Evolutionary conservation across 23 red algal genomes (phyloP).

Genomic region (Porphyridium purpureum): DNA sequence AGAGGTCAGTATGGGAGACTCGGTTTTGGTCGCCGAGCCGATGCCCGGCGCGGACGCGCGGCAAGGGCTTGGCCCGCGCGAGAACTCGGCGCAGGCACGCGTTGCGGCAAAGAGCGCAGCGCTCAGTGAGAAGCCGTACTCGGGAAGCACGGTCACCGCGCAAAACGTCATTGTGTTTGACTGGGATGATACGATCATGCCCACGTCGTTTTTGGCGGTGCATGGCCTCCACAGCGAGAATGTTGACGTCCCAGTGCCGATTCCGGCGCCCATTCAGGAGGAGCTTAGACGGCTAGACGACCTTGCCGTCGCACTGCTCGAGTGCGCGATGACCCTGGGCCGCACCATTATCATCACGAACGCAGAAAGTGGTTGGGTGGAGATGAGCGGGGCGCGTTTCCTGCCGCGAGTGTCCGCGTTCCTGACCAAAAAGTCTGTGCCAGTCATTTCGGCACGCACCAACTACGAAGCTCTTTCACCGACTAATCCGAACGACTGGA

Average conservation of each 20-base stretch:
- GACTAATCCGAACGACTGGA: constrained; percentile 66
- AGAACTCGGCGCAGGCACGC: too few relatives aligned
- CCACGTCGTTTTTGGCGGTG: not conserved
- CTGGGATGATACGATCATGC: not conserved
- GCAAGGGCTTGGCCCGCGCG: too few relatives aligned
- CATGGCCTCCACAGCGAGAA: not conserved
- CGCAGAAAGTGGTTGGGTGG: constrained; percentile 92
- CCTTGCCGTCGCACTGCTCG: constrained; percentile 43
- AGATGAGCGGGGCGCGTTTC: constrained; percentile 63
- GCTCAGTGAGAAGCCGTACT: too few relatives aligned
- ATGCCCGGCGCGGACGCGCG: too few relatives aligned
- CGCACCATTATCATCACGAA: constrained; percentile 79
- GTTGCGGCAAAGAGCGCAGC: too few relatives aligned
- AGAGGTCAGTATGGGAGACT: too few relatives aligned
- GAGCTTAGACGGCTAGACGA: constrained; percentile 15
- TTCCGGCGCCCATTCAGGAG: not conserved
- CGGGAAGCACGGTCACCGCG: too few relatives aligned
- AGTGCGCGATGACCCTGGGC: constrained; percentile 46
- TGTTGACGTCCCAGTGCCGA: not conserved
- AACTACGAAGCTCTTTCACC: constrained; percentile 71
- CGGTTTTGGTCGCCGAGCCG: too few relatives aligned
- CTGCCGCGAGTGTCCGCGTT: constrained; percentile 50
- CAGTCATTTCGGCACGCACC: constrained; percentile 74
- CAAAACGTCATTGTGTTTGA: too few relatives aligned
- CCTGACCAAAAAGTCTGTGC: constrained; percentile 28